Base-by-base conservation (phyloP, 2,329 filamentous ascomycete genomes). In the Aspergillus thermomutatus region DNA sequence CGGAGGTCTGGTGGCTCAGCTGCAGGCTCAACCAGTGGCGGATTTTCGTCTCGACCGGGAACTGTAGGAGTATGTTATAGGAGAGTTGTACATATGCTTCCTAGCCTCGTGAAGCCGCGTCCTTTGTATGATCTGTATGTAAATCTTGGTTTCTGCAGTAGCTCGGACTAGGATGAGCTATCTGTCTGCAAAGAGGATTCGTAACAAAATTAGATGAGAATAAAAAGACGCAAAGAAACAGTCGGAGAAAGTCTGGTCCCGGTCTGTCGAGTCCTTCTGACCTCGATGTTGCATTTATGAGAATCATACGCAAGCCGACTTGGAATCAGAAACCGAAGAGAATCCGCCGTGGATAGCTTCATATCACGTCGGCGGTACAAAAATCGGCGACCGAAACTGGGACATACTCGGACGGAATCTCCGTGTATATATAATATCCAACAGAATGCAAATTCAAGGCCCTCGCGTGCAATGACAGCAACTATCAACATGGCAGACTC, bases 1-100 rank as follows among this genome's bases (percentile, higher is more conserved):
- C 8, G 50, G 21, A 1, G 56, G 56, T 26, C 11, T 58, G 17
- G 53, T 49, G 1, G 19, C 47, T 17, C 53, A 58, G 53, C 17
- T 52, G 43, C 40, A 43, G 40, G 40, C 40, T 23, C 40, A 43
- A 10, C 8, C n/a, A 21, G 17, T 43, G 40, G 3, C 10, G 8
- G 40, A 43, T 9, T 43, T 43, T 43, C 8, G 40, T 19, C n/a
- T 43, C 21, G 40, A 43, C 21, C 10, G 9, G 40, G 40, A 43
- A 11, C 40, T 23, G 4, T 43, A 43, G 40, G 9, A 43, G n/a
- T 17, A 17, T 17, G 31, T 43, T 43, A 23, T 43, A 43, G n/a
- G n/a, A n/a, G 1, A 19, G 19, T 11, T 41, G 40, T 43, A 43
- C 8, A 43, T 43, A 19, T 31, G 28, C 3, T 9, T 19, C 10